phyloP scores from a whole-genome alignment of 2,329 filamentous ascomycete species.

The Fusarium solani-melongenae region DNA sequence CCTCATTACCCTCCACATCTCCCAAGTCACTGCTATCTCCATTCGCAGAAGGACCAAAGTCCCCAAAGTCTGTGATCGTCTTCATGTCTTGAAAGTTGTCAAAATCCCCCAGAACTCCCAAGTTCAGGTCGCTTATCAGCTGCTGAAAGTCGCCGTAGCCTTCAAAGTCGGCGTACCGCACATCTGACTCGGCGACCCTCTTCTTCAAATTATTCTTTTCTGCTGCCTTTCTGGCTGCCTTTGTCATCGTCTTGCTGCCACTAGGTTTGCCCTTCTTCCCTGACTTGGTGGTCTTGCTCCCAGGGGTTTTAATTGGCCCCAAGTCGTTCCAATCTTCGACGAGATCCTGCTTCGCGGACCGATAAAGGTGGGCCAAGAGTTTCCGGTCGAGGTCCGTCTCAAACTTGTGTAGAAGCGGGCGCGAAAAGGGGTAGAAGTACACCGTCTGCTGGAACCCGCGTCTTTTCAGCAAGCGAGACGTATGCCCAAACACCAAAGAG shows the following conservation, averaged over 20 bases:
- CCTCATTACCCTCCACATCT: not conserved
- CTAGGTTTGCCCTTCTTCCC: not conserved
- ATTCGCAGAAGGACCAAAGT: not conserved
- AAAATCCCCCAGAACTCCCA: not conserved
- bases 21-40: not conserved
- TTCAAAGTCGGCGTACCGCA: not conserved
- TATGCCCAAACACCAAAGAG: not conserved
- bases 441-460: not conserved
- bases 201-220: not conserved
- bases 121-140: not conserved
- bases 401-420: not conserved
- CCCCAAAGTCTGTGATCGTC: not conserved
- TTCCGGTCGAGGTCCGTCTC: not conserved
- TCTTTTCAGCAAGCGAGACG: not conserved
- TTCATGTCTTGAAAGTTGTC: not conserved
- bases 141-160: not conserved
- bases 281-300: not conserved
- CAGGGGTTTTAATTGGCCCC: not conserved
- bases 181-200: not conserved
- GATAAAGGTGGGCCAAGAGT: not conserved
- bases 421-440: not conserved
- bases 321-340: not conserved
- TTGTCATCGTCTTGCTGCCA: not conserved
- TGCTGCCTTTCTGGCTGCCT: not conserved
- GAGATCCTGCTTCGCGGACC: not conserved